Evolutionary conservation across 148 eudicot genomes (phyloP), one percentile per base, ranked within the genome.

Genomic region (Dianthus caryophyllus): DNA sequence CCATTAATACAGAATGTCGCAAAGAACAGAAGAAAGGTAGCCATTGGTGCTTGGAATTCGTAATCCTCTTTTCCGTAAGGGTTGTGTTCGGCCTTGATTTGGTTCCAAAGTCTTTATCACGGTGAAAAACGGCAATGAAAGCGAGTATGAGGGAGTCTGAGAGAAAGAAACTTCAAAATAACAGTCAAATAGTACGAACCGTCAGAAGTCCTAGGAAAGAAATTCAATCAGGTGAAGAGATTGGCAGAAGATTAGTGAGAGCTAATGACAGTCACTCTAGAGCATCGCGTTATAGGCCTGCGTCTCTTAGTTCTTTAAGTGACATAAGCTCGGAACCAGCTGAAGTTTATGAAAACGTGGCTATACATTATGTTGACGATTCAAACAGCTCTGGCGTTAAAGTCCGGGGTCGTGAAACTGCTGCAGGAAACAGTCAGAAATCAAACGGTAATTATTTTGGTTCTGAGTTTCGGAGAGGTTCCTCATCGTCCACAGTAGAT

Each of bases 401-500:
- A 54, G 55, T 71, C 60, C 74, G 49, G 43, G 73, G 60, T 65
- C 58, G 77, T 41, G 53, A 49, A 14, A 4, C 53, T 3, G 21
- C 20, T 49, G 21, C 21, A 5, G 53, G 18, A n/a, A 9, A 49
- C 53, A 49, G 53, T 7, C 53, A n/a, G 53, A 6, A 17, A 2
- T 17, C 53, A n/a, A 49, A 49, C 22, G 5, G 53, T 17, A 86
- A 85, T 44, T 88, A 81, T 46, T 90, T 94, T 30, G 97, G 85
- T 71, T 57, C 74, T 63, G 97, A 84, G 59, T 84, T 89, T 22
- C 46, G 70, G 55, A 78, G 73, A 78, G 97, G 84, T 78, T 81
- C 93, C 5, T 77, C 80, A 44, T 87, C 97, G 0, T 87, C 96
- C 47, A 83, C 76, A 48, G 90, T 83, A 33, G 96, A 83, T 77